Conservation (phyloP, 768 basidiomycete genomes). For the Kwoniella europaea region DNA sequence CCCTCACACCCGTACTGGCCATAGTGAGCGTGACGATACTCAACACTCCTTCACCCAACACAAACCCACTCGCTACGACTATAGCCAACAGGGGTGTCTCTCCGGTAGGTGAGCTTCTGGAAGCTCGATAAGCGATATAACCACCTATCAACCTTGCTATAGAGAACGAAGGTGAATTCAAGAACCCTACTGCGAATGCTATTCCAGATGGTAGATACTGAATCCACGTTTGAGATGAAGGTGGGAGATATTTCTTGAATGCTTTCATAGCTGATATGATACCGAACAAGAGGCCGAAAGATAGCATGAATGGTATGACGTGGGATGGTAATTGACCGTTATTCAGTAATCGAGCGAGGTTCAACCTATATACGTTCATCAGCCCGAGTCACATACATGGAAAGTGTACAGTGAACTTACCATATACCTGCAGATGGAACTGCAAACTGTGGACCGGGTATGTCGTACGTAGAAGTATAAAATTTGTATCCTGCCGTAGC, state of each 20-base stretch:
- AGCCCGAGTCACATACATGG: not conserved
- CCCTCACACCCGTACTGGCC: constrained; percentile 74
- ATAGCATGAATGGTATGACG: constrained; percentile 75
- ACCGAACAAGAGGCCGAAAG: constrained; percentile 75
- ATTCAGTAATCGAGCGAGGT: constrained; percentile 59
- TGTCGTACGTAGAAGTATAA: constrained; percentile 83
- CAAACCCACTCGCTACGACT: constrained; percentile 91
- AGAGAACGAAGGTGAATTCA: constrained; percentile 94
- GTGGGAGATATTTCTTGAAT: constrained; percentile 48
- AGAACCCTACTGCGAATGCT: constrained; percentile 92
- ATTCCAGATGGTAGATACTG: constrained; percentile 89
- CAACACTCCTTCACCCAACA: constrained; percentile 89
- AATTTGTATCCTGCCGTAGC: constrained; percentile 85
- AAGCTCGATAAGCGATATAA: constrained; percentile 68
- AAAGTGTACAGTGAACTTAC: constrained; percentile 56
- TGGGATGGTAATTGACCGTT: constrained; percentile 81
- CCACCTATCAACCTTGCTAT: constrained; percentile 90
- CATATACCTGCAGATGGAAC: constrained; percentile 96
- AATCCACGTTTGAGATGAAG: constrained; percentile 25
- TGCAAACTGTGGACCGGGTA: constrained; percentile 93
- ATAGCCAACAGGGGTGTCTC: constrained; percentile 63
- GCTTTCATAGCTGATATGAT: constrained; percentile 71
- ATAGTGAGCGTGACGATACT: constrained; percentile 79
- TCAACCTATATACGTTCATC: constrained; percentile 53
- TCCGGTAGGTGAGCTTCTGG: constrained; percentile 33